Evolutionary conservation across 768 basidiomycete species (phyloP), one percentile per base, ranked within the genome.

Genomic region (Paxillus rubicundulus): DNA sequence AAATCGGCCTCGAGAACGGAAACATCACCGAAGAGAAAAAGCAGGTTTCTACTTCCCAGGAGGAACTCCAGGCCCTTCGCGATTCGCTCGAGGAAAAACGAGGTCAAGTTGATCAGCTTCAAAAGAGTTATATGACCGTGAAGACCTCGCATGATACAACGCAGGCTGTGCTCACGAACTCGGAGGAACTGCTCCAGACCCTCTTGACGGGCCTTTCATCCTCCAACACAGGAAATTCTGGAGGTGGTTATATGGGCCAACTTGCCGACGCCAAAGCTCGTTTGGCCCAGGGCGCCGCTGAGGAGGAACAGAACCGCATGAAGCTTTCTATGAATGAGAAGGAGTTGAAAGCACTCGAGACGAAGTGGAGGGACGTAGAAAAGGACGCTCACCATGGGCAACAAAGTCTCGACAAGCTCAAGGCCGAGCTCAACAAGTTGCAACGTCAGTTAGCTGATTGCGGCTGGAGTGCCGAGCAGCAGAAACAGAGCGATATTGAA

Each of bases 221-320:
- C 4, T 78, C 74, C 37, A 78, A 79, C 46, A 70, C 77, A 27
- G 83, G 81, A 52, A 84, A 83, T 37, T 80, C 83, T 16, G 86
- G 89, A 9, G 92, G 94, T 2, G 97, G 97, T 0, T 98, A 98
- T 69, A 87, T 98, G 84, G 97, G 94, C 17, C 95, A 98, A 67
- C 81, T 99, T 38, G 89, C 94, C 1, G 85, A 91, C 13, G 90
- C 94, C 0, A 84, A 85, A 60, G 82, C 82, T 2, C 82, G 84
- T 3, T 71, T 87, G 0, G 84, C 92, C 0, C 87, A 90, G 48
- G 87, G 85, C 0, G 75, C 80, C 8, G 86, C 94, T 0, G 93
- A 94, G 60, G 90, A 91, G 58, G 87, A 95, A 61, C 91, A 95
- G 64, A 81, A 77, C 48, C 84, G 84, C 41, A 76, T 86, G 40